These are phyloP conservation scores for Teratosphaeria pseudoeucalypti DNA, from an alignment of 2,329 filamentous ascomycete species.

Conservation along the genomic window DNA sequence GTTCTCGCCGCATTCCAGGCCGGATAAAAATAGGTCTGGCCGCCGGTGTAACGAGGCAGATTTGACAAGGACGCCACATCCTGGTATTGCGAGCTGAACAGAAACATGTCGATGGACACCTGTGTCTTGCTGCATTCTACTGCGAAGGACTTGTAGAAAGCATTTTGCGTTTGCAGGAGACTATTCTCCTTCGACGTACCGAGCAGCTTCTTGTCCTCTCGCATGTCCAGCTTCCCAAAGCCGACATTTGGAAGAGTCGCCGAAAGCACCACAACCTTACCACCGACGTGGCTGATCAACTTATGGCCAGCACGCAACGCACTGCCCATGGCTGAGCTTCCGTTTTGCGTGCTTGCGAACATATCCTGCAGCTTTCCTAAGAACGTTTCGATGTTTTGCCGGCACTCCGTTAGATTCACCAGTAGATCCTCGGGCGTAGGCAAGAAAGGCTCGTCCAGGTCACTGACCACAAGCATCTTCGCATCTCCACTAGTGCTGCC, in stretches of 20 bases:
- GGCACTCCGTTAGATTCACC: slow-evolving; percentile 78
- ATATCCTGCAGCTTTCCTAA: slow-evolving; percentile 84
- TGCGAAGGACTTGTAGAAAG: slow-evolving; percentile 98
- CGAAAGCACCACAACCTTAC: slow-evolving; percentile 86
- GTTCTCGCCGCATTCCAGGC: slow-evolving; percentile 90
- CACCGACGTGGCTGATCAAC: slow-evolving; percentile 84
- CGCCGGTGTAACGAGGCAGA: slow-evolving; percentile 87
- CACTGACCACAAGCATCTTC: slow-evolving; percentile 86
- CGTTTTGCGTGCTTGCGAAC: slow-evolving; percentile 91
- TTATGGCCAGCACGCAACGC: slow-evolving; percentile 89
- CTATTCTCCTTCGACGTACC: slow-evolving; percentile 86
- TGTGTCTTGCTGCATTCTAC: slow-evolving; percentile 99
- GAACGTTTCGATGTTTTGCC: slow-evolving; percentile 84
- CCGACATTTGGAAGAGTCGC: slow-evolving; percentile 85
- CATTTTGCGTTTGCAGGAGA: slow-evolving; percentile 82
- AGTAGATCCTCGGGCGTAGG: slow-evolving; percentile 87
- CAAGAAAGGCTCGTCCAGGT: slow-evolving; percentile 94
- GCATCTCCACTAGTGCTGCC: slow-evolving; percentile 74
- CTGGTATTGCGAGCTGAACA: slow-evolving; percentile 92
- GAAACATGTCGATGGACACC: slow-evolving; percentile 96
- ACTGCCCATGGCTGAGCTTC: slow-evolving; percentile 86
- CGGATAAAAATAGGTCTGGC: slow-evolving; percentile 97
- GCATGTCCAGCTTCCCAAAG: slow-evolving; percentile 79
- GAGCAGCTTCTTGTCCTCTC: slow-evolving; percentile 91
- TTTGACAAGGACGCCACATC: slow-evolving; percentile 95